A percentile compares a stretch with the other conserved stretches of the same genome.
Conservation (phyloP, 495 filamentous ascomycete genomes). For the Penicillium antarcticum region DNA sequence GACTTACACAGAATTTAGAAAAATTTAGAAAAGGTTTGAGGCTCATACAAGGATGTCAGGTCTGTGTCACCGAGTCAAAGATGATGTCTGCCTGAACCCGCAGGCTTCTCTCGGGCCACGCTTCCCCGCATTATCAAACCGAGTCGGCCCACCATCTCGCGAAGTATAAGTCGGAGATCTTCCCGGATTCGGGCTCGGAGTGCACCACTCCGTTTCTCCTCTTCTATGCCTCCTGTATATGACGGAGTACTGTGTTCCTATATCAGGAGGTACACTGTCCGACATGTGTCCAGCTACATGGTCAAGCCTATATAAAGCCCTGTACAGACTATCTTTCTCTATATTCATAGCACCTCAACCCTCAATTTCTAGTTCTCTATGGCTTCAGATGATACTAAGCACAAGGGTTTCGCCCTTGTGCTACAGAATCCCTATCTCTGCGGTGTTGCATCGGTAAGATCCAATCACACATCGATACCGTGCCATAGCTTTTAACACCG, state of each 20-base stretch:
- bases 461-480: not conserved
- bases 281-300: not conserved
- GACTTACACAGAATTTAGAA: too few species aligned
- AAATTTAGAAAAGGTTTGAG: too few species aligned
- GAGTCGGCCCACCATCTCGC: constrained; percentile 10
- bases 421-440: constrained; percentile 39
- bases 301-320: not conserved
- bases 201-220: constrained; percentile 21
- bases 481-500: not conserved
- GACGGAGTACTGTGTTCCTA: constrained; percentile 6
- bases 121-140: constrained; percentile 19
- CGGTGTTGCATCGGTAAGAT: constrained; percentile 39
- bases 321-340: not conserved
- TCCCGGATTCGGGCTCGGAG: constrained; percentile 18
- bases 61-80: not conserved
- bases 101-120: not conserved
- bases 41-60: too few species aligned
- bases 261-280: too few species aligned
- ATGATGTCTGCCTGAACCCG: not conserved
- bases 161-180: constrained; percentile 3
- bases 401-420: constrained; percentile 29
- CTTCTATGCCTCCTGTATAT: not conserved
- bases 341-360: not conserved
- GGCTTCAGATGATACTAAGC: constrained; percentile 16
- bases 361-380: constrained; percentile 8